Percentiles rank a stretch among this genome's conserved stretches.
These are phyloP conservation scores for Globisporangium ultimum DNA, from an alignment of 352 stramenopile genomes.

Conservation along the genomic window DNA sequence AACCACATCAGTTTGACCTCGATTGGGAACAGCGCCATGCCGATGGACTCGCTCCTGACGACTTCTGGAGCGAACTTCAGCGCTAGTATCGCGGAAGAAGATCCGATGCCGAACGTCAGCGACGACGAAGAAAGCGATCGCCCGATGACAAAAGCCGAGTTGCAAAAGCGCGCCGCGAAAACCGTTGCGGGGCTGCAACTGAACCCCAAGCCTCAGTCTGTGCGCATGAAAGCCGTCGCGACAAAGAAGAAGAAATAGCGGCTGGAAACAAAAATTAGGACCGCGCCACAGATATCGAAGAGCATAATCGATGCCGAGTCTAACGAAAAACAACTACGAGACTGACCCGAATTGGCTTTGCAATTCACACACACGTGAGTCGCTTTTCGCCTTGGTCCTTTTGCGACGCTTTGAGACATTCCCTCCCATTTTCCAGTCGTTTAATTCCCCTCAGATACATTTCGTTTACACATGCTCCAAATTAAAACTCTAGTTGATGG, in stretches of 20 bases:
- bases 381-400: no score
- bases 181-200: conserved; percentile 45
- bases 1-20: not conserved
- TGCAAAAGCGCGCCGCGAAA: conserved; percentile 58
- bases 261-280: not conserved
- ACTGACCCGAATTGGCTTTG: no score
- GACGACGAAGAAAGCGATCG: conserved; percentile 68
- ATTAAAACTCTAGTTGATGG: no score
- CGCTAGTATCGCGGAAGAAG: conserved; percentile 46
- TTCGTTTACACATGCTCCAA: no score
- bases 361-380: no score
- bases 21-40: not conserved
- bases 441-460: no score
- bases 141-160: conserved; percentile 55
- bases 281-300: no score
- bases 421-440: no score
- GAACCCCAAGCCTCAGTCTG: conserved; percentile 38
- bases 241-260: conserved; percentile 45
- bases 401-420: no score
- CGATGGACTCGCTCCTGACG: conserved; percentile 6
- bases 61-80: conserved; percentile 9
- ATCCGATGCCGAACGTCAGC: conserved; percentile 31
- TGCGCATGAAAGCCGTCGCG: conserved; percentile 12
- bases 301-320: no score
- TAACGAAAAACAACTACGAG: no score